Evolutionary conservation across 306 rosid species (phyloP).

Genomic region (Crataegus laevigata): DNA sequence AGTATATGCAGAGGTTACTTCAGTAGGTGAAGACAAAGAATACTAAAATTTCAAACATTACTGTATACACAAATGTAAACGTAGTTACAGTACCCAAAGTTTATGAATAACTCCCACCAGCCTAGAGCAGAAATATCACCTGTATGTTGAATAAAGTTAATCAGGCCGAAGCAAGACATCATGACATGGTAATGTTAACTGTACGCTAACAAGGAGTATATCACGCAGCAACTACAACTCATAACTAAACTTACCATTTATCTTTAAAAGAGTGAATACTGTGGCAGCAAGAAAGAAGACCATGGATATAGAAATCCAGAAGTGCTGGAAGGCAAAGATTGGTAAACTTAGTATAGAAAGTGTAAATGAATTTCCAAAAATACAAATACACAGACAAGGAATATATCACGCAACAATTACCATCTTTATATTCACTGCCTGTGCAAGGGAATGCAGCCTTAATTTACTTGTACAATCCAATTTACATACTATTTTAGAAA

Average conservation of each 20-base stretch:
- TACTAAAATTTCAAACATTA: constrained; percentile 1
- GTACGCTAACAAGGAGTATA: not conserved
- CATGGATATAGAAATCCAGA: constrained; percentile 98
- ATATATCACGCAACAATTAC: not conserved
- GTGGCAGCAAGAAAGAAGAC: constrained; percentile 93
- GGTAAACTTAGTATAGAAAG: constrained; percentile 18
- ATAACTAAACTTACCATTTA: constrained; percentile 59
- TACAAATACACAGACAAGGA: not conserved
- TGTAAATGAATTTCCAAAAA: not conserved
- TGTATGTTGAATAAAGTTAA: constrained; percentile 24
- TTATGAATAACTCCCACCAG: constrained; percentile 98
- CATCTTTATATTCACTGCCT: not conserved
- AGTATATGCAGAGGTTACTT: constrained; percentile 16
- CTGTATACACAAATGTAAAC: constrained; percentile 7
- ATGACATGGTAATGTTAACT: not conserved
- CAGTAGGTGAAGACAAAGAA: constrained; percentile 2
- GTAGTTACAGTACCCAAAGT: constrained; percentile 49
- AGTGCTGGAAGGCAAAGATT: constrained; percentile 59
- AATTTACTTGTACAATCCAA: not conserved
- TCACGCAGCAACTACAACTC: not conserved
- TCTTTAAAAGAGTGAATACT: constrained; percentile 76
- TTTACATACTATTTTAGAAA: not conserved
- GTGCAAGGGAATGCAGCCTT: not conserved
- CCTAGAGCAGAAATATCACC: constrained; percentile 85
- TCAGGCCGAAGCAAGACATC: not conserved